Base-by-base conservation (phyloP, 2,329 filamentous ascomycete genomes). In the Biscogniauxia mediterranea region DNA sequence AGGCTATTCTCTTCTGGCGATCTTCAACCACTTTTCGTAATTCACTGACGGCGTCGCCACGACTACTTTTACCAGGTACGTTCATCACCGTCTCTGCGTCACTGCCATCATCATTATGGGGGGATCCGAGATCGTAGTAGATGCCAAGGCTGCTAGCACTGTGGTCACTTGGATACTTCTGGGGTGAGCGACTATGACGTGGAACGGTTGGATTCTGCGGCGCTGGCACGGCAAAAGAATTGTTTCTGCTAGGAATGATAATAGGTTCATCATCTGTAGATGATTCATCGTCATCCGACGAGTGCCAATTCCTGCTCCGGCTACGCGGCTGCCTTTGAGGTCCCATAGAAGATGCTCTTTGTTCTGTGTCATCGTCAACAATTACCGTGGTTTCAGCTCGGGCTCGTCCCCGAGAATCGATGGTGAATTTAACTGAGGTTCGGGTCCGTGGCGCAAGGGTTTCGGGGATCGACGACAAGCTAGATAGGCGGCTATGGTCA, bases 181-280 rank as follows among this genome's bases (percentile, higher is more conserved):
- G 78, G 1, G 79, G 78, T 5, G 74, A 75, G 64, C 81, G 79
- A 32, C 82, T 80, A 21, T 80, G 79, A 1, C 78, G 78, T 7
- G 74, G 67, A 2, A 80, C 77, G 3, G 74, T 68, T 5, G 83
- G 80, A 63, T 80, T 81, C 28, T 78, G 74, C 0, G 84, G 82
- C 58, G 85, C 82, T 0, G 83, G 84, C 7, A 86, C 73, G 1
- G 80, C 82, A 71, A 87, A 88, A 0, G 85, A 88, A 3, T 78
- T 78, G 62, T 80, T 84, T 52, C 85, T 80, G 70, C 85, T 88
- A 28, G 86, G 85, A 49, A 89, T 85, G 55, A 88, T 80, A 62
- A 89, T 88, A 13, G 84, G 85, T 60, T 89, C 86, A 58, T 89
- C 86, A 63, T 89, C 86, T 3, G 81, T 81, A 0, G 85, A 87